A percentile compares a stretch with the other conserved stretches of the same genome.
Conservation (phyloP, 2,329 filamentous ascomycete genomes). For the Trichoderma sp. region DNA sequence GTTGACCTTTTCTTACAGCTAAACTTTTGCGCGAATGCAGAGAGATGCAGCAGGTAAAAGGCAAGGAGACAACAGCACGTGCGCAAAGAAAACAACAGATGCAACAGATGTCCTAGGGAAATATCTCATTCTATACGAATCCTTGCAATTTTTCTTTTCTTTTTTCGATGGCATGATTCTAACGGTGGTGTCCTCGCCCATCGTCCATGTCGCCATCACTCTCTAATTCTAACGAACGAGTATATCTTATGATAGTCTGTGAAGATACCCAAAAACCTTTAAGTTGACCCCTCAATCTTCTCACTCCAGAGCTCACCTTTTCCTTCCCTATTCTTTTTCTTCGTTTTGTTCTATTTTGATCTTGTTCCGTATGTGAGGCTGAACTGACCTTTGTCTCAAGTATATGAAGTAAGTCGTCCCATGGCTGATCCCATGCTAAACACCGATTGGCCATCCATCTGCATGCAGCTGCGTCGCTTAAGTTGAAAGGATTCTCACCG, state of each 20-base stretch:
- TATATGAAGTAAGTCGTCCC: neutral
- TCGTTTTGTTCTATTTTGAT: neutral
- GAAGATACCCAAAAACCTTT: conserved; percentile 8
- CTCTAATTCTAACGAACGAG: neutral
- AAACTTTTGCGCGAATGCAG: conserved; percentile 5
- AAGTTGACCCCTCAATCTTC: neutral
- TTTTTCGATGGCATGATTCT: neutral
- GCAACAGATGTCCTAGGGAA: conserved; percentile 3
- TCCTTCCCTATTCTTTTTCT: neutral
- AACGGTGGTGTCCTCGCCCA: neutral
- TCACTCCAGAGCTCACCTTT: neutral
- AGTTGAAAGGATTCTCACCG: neutral
- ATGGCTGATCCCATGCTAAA: neutral
- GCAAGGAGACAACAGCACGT: neutral
- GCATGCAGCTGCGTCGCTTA: neutral
- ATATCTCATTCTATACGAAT: conserved; percentile 20
- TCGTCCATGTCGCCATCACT: neutral
- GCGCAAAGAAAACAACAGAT: neutral
- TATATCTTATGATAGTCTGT: neutral
- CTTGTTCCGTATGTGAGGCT: neutral
- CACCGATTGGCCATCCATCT: neutral
- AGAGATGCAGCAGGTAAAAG: neutral
- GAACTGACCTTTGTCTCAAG: conserved; percentile 1
- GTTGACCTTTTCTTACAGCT: neutral
- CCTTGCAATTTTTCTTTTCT: neutral